These are phyloP conservation scores for Pleurotus giganteus DNA, from an alignment of 768 basidiomycete species.

Conservation along the genomic window DNA sequence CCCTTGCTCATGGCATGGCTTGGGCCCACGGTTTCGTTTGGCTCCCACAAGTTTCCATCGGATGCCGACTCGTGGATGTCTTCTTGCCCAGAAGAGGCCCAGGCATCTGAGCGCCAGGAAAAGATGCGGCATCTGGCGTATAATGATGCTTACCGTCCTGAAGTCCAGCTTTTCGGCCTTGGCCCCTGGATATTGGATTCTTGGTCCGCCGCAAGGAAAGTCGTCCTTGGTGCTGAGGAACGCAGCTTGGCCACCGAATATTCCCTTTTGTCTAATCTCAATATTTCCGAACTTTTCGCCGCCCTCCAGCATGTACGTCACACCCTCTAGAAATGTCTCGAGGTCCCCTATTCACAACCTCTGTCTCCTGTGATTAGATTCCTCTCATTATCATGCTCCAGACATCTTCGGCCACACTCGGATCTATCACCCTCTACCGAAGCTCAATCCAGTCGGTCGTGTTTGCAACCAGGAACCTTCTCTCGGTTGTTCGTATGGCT, in stretches of 20 bases:
- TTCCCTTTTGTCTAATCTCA: slow-evolving; percentile 53
- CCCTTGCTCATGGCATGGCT: slow-evolving; percentile 59
- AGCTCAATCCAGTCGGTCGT: slow-evolving; percentile 73
- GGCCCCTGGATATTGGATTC: slow-evolving; percentile 81
- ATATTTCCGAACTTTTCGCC: slow-evolving; percentile 61
- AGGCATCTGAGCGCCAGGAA: slow-evolving; percentile 69
- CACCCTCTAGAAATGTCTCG: slow-evolving; percentile 13
- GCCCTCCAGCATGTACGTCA: slow-evolving; percentile 72
- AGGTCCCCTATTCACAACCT: slow-evolving; percentile 17
- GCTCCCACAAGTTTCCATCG: slow-evolving; percentile 29
- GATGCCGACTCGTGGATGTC: slow-evolving; percentile 31
- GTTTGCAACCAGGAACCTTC: slow-evolving; percentile 58
- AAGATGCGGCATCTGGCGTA: slow-evolving; percentile 73
- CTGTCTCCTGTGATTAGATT: slow-evolving; percentile 42
- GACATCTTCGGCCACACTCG: slow-evolving; percentile 70
- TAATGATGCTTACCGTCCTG: slow-evolving; percentile 74
- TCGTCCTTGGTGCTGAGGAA: slow-evolving; percentile 57
- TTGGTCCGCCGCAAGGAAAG: slow-evolving; percentile 67
- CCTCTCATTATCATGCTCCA: slow-evolving; percentile 73
- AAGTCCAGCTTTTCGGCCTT: slow-evolving; percentile 79
- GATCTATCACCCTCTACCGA: slow-evolving; percentile 80
- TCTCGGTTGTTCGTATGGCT: slow-evolving; percentile 67
- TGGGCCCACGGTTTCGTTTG: slow-evolving; percentile 19
- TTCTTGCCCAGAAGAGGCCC: slow-evolving; percentile 55
- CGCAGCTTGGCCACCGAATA: slow-evolving; percentile 27